Percentiles rank a stretch among this genome's conserved stretches.
Conservation (phyloP, 2,329 filamentous ascomycete species). For the Pseudogymnoascus sp. region DNA sequence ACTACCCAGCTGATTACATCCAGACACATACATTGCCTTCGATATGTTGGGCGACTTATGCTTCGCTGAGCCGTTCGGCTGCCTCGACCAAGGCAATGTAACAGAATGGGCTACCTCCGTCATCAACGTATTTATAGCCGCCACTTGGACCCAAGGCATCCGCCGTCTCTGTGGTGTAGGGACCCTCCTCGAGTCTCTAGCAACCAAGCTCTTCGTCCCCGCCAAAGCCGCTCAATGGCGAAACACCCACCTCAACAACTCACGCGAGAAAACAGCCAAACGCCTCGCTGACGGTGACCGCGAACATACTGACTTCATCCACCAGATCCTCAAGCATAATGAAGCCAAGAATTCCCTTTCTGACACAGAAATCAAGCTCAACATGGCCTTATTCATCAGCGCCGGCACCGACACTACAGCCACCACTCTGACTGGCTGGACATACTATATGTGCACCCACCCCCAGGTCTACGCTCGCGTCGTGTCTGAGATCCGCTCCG, state of each 20-base stretch:
- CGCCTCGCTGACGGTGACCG: conserved; percentile 19
- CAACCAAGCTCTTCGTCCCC: background rate
- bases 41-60: conserved; percentile 11
- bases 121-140: background rate
- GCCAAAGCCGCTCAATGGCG: conserved; percentile 16
- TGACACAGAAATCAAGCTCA: conserved; percentile 20
- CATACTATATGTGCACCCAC: conserved; percentile 16
- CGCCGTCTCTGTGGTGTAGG: background rate
- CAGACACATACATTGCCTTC: background rate
- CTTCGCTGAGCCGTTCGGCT: conserved; percentile 7
- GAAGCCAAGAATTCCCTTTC: conserved; percentile 17
- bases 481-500: conserved; percentile 4
- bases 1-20: background rate
- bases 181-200: background rate
- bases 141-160: conserved; percentile 5
- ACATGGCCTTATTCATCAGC: conserved; percentile 21
- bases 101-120: conserved; percentile 6
- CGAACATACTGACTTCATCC: conserved; percentile 19
- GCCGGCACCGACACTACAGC: conserved; percentile 27
- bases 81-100: background rate
- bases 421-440: conserved; percentile 22
- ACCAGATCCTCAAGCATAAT: conserved; percentile 22
- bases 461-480: background rate
- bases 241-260: conserved; percentile 20
- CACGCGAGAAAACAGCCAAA: conserved; percentile 20